Percentiles rank a stretch among this genome's conserved stretches.
These are phyloP conservation scores for Posidonia oceanica DNA, from an alignment of 116 monocot genomes.

Conservation along the genomic window DNA sequence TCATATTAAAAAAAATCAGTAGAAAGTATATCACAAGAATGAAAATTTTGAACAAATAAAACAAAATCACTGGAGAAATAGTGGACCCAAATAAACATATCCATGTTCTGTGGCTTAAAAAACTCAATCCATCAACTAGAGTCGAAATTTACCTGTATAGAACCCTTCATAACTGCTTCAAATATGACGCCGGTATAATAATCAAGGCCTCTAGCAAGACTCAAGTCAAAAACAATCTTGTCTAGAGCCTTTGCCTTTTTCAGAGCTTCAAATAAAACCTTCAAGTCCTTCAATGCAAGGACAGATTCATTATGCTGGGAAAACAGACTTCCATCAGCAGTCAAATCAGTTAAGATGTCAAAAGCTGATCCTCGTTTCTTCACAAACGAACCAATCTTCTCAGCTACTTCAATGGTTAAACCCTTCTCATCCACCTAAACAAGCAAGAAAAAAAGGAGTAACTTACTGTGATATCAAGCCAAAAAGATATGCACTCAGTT, in stretches of 20 bases:
- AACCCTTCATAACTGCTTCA: conserved; percentile 89
- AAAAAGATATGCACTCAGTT: too few species aligned
- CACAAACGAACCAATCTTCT: conserved; percentile 80
- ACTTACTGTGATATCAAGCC: too few species aligned
- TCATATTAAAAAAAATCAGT: neutral
- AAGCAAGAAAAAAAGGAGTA: neutral
- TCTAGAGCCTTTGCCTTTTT: conserved; percentile 54
- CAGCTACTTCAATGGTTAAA: conserved; percentile 53
- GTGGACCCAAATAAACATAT: neutral
- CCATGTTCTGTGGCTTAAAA: neutral
- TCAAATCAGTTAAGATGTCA: conserved; percentile 62
- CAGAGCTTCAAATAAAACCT: conserved; percentile 72
- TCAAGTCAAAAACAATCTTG: conserved; percentile 90
- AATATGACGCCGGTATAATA: conserved; percentile 99
- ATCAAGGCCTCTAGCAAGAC: conserved; percentile 98
- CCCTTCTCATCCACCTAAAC: conserved; percentile 95
- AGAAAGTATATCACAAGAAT: neutral
- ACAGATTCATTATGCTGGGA: conserved; percentile 47
- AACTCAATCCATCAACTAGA: neutral
- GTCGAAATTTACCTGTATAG: conserved; percentile 55
- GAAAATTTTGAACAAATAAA: neutral
- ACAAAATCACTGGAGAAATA: neutral
- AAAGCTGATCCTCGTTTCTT: conserved; percentile 71
- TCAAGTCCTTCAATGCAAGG: conserved; percentile 67
- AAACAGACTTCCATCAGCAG: conserved; percentile 48